Percentiles rank a stretch among this genome's conserved stretches.
phyloP scores from a whole-genome alignment of 495 filamentous ascomycete species.

The Tetracladium marchalianum region DNA sequence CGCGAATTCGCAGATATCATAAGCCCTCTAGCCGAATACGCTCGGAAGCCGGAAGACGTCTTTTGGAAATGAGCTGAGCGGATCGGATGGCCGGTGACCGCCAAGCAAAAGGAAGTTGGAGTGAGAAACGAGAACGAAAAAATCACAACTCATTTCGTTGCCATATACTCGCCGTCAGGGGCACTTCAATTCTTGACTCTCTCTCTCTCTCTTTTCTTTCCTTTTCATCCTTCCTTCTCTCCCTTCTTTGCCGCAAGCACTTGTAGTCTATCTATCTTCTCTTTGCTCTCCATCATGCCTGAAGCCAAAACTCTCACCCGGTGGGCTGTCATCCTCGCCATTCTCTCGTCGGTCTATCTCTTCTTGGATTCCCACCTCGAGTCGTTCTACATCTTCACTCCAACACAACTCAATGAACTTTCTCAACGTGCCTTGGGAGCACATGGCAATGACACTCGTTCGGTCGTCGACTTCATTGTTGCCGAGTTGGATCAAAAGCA shows the following conservation, averaged over 20 bases:
- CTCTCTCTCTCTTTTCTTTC: background rate
- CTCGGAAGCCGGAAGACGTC: background rate
- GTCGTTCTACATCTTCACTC: constrained; percentile 68
- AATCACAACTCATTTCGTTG: background rate
- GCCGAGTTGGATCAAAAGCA: constrained; percentile 37
- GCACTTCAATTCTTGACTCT: background rate
- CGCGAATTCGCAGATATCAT: background rate
- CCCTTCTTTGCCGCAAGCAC: background rate
- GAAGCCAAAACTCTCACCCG: constrained; percentile 33
- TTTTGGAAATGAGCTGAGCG: background rate
- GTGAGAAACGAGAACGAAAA: background rate
- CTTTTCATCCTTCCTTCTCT: background rate
- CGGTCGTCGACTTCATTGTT: constrained; percentile 57
- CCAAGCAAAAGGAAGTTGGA: background rate
- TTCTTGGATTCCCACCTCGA: constrained; percentile 59
- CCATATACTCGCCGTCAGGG: background rate
- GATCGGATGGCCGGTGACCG: background rate
- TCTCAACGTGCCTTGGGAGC: constrained; percentile 51
- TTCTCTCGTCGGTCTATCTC: constrained; percentile 49
- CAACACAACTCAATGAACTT: constrained; percentile 56
- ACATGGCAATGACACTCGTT: constrained; percentile 61
- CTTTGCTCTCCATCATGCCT: background rate
- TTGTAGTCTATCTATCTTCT: too few relatives aligned
- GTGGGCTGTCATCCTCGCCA: constrained; percentile 49
- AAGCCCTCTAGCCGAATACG: background rate